Conservation (phyloP, 106 monocot species). For the Dendrobium nobile region DNA sequence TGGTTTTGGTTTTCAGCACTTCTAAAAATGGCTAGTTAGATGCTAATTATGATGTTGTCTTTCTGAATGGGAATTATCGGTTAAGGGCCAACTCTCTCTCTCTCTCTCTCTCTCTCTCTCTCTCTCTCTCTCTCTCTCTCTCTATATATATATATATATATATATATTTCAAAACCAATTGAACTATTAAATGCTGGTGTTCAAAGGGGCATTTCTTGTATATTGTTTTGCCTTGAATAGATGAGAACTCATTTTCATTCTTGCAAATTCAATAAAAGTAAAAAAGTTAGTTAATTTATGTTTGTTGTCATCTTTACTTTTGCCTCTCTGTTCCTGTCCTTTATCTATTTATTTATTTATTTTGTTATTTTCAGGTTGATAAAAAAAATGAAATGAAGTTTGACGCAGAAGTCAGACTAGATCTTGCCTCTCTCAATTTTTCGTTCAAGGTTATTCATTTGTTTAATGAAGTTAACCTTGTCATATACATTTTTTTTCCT, state of each 20-base stretch:
- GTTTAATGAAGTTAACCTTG: constrained; percentile 30
- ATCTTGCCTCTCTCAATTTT: constrained; percentile 64
- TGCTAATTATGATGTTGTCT: no score
- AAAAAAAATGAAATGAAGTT: constrained; percentile 28
- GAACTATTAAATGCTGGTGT: not conserved
- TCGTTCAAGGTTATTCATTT: constrained; percentile 61
- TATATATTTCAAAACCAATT: not conserved
- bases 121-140: no score
- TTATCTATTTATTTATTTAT: not conserved
- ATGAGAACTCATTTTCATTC: not conserved
- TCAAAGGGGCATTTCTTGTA: not conserved
- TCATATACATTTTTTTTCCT: not conserved
- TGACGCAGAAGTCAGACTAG: constrained; percentile 23
- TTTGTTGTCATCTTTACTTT: not conserved
- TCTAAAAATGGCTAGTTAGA: no score
- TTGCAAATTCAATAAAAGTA: not conserved
- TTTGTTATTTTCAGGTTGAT: constrained; percentile 19
- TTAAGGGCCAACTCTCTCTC: no score
- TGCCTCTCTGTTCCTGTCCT: not conserved
- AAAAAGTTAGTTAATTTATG: not conserved
- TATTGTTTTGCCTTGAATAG: not conserved
- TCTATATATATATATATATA: not conserved
- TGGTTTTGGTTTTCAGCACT: no score
- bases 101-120: no score
- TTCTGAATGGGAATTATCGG: no score